Evolutionary conservation across 345 rosid genomes (phyloP), one percentile per base, ranked within the genome.

Genomic region (Eucalyptus dawsonii): DNA sequence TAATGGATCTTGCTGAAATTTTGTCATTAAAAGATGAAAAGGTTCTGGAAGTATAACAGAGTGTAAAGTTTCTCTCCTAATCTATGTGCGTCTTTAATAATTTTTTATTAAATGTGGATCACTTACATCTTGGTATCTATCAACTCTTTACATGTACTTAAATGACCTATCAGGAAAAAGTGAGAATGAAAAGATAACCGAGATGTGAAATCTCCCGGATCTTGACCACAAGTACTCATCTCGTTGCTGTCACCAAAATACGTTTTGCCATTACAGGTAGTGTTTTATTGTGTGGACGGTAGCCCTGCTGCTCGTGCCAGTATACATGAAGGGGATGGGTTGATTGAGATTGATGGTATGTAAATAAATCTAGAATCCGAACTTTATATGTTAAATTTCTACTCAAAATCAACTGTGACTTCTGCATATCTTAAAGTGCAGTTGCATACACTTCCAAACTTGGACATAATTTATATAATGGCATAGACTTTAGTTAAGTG

Each of bases 271-370:
- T 49, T 11, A 86, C 95, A 96, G 98, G 96, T 95, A 90, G 97
- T 97, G 86, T 90, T 47, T 4, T 47, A 47, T 47, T 47, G 49
- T 47, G 49, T 97, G 76, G 95, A 97, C 47, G 97, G 95, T 90
- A 93, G 98, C 90, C 99, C 98, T 16, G 97, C 99, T 86, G 96
- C 98, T 90, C 98, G 95, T 89, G 97, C 97, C 67, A 95, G 98
- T 83, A 94, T 95, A 90, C 96, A 88, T 40, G 95, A 93, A 87
- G 99, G 99, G 69, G 97, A 95, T 91, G 96, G 95, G 90, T 90
- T 97, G 92, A 89, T 97, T 65, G 98, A 97, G 96, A 95, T 97
- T 37, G 95, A 97, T 87, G 98, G 99, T 97, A 95, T 25, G 44
- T 54, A 60, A 44, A 44, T 42, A 19, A 37, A 72, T 72, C 7